Evolutionary conservation across 495 filamentous ascomycete species (phyloP), one percentile per base, ranked within the genome.

Genomic region (Thozetella sp.): DNA sequence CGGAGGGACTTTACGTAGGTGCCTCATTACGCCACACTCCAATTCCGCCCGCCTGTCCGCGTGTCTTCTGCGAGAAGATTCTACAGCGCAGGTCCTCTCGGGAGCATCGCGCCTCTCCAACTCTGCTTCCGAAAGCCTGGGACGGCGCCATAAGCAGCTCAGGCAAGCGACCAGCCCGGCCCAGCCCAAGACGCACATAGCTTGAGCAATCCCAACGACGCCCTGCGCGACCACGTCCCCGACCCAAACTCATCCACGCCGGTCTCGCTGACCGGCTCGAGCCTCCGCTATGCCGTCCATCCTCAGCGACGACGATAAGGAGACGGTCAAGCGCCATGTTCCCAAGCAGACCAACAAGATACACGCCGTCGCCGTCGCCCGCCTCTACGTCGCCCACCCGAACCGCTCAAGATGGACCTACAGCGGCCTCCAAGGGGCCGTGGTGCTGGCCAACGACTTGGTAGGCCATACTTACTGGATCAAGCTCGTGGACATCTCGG

Each of bases 391-490:
- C 69, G 93, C 93, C 62, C 89, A 97, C 72, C 95, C 95, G 17
- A 86, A 96, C 72, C 83, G 79, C 60, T 85, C 87, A 54, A 87
- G 80, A 93, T 99, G 95, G 95, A 91, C 87, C 20, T 96, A 93
- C 71, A 97, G 96, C 2, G 95, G 96, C 20, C 77, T 99, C 53
- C 94, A 97, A 71, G 95, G 95, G 19, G 95, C 95, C 51, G 84
- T 85, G n/a, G 95, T 98, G 20, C 83, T 99, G 56, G 91, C 93
- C 54, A 93, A 99, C 72, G 95, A 99, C 70, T 70, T 94, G 26
- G 93, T 98, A 20, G 95, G 95, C 56, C 89, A 96, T 69, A 97
- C 96, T 2, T 95, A 92, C 73, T 99, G 95, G 91, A 76, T 99
- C 60, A 99, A 99, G 77, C 78, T 99, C 72, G 95, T 99, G 52